Evolutionary conservation across 768 basidiomycete genomes (phyloP), one percentile per base, ranked within the genome.

Genomic region (Lactarius evosmus): DNA sequence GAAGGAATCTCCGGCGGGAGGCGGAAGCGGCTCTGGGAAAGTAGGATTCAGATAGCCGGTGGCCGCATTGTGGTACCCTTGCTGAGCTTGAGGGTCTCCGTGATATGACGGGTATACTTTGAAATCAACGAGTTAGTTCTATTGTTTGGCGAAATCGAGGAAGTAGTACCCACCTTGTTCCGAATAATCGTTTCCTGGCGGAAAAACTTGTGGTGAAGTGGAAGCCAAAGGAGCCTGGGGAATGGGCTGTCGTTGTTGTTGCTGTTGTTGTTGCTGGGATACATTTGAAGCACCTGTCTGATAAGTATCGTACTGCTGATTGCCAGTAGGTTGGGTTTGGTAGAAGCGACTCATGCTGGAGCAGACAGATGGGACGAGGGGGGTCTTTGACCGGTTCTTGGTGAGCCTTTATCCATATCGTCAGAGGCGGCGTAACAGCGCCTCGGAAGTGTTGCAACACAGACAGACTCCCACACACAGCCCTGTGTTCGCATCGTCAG

Each of bases 391-490:
- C 27, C 16, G 55, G 49, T 49, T 4, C 14, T 32, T n/a, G 38
- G 17, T 38, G 19, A 33, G 19, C n/a, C 27, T 56, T 50, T 62
- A 62, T 62, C 11, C 46, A 56, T 49, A 27, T 38, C 34, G 8
- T 36, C 14, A 25, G 49, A 14, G 53, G 60, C 44, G 61, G 44
- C 46, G 33, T 19, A 56, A 49, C 11, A 34, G 14, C 25, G 44
- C 36, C 8, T 56, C 54, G 34, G 33, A 49, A 27, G 41, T 44
- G 11, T 54, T 54, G 41, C 52, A 32, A 54, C 22, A 11, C 30
- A 52, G 46, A 25, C 60, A 61, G 61, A 61, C 61, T 61, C 61
- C 61, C 41, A 56, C 54, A 34, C 16, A n/a, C n/a, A n/a, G n/a
- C n/a, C n/a, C 27, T 22, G 11, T 6, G 12, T 25, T 49, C 22